Conservation (phyloP, 2,329 filamentous ascomycete species). For the Claviceps paspali region DNA sequence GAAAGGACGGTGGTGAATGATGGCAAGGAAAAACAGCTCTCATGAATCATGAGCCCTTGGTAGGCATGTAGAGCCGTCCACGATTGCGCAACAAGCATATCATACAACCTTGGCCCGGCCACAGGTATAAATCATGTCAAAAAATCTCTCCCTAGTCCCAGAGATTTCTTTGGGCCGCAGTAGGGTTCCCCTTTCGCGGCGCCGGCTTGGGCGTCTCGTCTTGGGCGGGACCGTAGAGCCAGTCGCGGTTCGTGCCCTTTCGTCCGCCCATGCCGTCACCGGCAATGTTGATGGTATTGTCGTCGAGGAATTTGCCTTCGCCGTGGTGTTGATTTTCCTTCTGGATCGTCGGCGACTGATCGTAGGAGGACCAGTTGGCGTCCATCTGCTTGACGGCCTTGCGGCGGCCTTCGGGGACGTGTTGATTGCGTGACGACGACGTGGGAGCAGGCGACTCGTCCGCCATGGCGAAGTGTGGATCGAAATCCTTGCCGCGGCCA, state of each 20-base stretch:
- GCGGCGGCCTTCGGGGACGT: conserved; percentile 41
- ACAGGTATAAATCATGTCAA: not conserved
- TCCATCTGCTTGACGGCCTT: conserved; percentile 64
- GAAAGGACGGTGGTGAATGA: not conserved
- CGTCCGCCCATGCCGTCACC: conserved; percentile 54
- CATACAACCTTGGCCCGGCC: conserved; percentile 3
- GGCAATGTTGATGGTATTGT: conserved; percentile 27
- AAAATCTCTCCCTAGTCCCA: too few species aligned
- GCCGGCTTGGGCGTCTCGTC: conserved; percentile 21
- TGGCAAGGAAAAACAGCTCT: conserved; percentile 9
- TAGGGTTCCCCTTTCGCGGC: conserved; percentile 19
- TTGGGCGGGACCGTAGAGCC: conserved; percentile 41
- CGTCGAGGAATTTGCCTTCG: conserved; percentile 32
- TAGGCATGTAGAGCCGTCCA: conserved; percentile 4
- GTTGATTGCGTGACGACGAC: conserved; percentile 23
- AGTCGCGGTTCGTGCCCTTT: conserved; percentile 37
- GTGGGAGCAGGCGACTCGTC: conserved; percentile 45
- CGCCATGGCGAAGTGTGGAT: conserved; percentile 59
- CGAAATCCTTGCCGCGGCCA: conserved; percentile 62
- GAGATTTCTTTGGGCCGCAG: conserved; percentile 16
- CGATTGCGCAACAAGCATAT: conserved; percentile 2
- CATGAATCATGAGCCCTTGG: conserved; percentile 20
- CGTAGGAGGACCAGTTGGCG: conserved; percentile 42
- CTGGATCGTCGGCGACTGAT: conserved; percentile 35
- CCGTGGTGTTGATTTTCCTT: conserved; percentile 36